phyloP scores from a whole-genome alignment of 352 stramenopile genomes.

The Saprolegnia parasitica region DNA sequence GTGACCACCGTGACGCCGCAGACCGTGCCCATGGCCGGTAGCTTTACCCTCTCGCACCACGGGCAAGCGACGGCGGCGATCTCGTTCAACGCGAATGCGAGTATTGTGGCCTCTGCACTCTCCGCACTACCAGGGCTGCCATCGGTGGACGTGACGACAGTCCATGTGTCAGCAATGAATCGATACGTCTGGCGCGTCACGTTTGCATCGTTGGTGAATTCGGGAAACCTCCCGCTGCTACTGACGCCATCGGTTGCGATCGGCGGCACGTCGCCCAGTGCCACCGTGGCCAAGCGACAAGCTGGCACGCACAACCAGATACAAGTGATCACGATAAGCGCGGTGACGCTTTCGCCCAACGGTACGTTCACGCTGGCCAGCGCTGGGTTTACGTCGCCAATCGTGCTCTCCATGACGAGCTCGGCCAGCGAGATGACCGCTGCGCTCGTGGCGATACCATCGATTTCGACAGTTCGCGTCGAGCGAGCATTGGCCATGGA shows the following conservation, averaged over 20 bases:
- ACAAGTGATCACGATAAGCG: constrained; percentile 32
- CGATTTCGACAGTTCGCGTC: neutral
- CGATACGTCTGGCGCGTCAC: constrained; percentile 44
- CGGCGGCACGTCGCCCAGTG: constrained; percentile 28
- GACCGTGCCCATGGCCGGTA: constrained; percentile 40
- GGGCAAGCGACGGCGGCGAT: constrained; percentile 38
- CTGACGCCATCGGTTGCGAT: constrained; percentile 17
- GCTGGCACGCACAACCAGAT: constrained; percentile 38
- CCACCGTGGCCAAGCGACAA: constrained; percentile 32
- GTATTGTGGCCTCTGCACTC: constrained; percentile 34
- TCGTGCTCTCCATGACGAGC: neutral
- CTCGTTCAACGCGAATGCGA: constrained; percentile 30
- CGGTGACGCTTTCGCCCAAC: neutral
- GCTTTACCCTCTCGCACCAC: constrained; percentile 37
- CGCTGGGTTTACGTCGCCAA: neutral
- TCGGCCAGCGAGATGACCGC: neutral
- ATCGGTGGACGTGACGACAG: constrained; percentile 31
- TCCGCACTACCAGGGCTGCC: constrained; percentile 29
- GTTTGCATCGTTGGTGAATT: constrained; percentile 50
- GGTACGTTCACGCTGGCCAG: constrained; percentile 15
- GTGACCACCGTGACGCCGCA: constrained; percentile 38
- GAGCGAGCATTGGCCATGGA: constrained; percentile 6
- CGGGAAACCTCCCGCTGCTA: constrained; percentile 40
- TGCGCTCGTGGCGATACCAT: neutral
- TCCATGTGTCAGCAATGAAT: constrained; percentile 1